Percentiles rank a stretch among this genome's conserved stretches.
These are phyloP conservation scores for Lithospermum erythrorhizon DNA, from an alignment of 257 asterid genomes.

Conservation along the genomic window DNA sequence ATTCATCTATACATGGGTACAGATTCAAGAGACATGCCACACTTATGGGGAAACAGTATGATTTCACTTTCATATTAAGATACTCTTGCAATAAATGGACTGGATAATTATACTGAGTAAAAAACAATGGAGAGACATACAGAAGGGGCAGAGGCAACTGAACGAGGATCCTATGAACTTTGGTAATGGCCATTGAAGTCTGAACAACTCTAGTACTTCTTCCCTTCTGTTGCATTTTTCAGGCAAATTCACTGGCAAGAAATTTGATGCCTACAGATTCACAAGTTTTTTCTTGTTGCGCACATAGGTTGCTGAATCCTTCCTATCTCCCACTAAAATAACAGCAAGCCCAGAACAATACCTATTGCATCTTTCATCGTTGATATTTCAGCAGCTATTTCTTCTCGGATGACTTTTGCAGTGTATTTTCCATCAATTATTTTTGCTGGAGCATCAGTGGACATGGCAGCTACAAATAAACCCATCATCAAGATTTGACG, in stretches of 20 bases:
- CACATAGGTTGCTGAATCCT: conserved; percentile 87
- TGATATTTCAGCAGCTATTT: conserved; percentile 55
- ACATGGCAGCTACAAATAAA: conserved; percentile 40
- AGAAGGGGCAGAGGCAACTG: conserved; percentile 91
- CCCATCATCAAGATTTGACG: background rate
- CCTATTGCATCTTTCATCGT: conserved; percentile 80
- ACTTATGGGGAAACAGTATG: background rate
- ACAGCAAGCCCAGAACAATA: conserved; percentile 82
- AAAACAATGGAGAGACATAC: conserved; percentile 26
- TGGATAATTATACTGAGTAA: background rate
- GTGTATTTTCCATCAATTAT: conserved; percentile 71
- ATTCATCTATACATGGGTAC: background rate
- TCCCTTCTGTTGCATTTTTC: conserved; percentile 62
- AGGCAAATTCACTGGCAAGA: conserved; percentile 60
- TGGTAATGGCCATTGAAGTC: conserved; percentile 63
- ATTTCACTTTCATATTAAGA: background rate
- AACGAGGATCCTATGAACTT: conserved; percentile 88
- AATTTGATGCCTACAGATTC: conserved; percentile 75
- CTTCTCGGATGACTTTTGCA: conserved; percentile 69
- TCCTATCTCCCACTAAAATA: conserved; percentile 83
- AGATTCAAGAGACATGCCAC: background rate
- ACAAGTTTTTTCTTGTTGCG: conserved; percentile 89
- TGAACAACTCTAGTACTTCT: conserved; percentile 54
- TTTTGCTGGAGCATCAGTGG: conserved; percentile 38
- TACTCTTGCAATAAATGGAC: background rate